These are phyloP conservation scores for Melastoma malabathricum DNA, from an alignment of 345 rosid genomes.

Conservation along the genomic window DNA sequence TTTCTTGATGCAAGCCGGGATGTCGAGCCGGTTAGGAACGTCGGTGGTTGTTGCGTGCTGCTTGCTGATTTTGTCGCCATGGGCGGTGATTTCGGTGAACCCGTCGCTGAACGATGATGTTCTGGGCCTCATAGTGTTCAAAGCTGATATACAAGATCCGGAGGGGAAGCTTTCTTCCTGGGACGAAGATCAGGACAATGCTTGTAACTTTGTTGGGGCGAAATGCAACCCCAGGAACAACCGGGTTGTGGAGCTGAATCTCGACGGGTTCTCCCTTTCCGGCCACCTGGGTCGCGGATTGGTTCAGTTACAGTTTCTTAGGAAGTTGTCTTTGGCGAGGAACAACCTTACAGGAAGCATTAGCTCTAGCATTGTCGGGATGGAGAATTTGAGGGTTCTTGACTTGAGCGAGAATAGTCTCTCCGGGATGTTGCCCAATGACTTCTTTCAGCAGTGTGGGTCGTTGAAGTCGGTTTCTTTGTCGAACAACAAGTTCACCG, in stretches of 20 bases:
- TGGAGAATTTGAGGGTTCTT: slow-evolving; percentile 43
- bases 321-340: slow-evolving; percentile 55
- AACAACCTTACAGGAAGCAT: slow-evolving; percentile 65
- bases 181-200: slow-evolving; percentile 70
- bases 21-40: slow-evolving; percentile 6
- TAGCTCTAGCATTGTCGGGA: slow-evolving; percentile 46
- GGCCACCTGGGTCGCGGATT: slow-evolving; percentile 88
- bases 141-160: slow-evolving; percentile 77
- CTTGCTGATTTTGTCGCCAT: slow-evolving; percentile 6
- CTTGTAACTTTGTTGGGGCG: slow-evolving; percentile 77
- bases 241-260: slow-evolving; percentile 62
- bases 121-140: slow-evolving; percentile 76
- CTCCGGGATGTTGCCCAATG: slow-evolving; percentile 55
- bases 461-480: slow-evolving; percentile 53
- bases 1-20: no score
- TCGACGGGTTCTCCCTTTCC: slow-evolving; percentile 68
- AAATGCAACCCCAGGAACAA: slow-evolving; percentile 62
- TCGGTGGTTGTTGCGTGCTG: slow-evolving; percentile 9
- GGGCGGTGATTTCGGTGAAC: slow-evolving; percentile 33
- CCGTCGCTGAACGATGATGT: slow-evolving; percentile 66
- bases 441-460: slow-evolving; percentile 72
- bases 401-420: slow-evolving; percentile 67
- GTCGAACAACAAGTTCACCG: slow-evolving; percentile 56
- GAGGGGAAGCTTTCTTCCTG: slow-evolving; percentile 60
- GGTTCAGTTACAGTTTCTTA: slow-evolving; percentile 55